A percentile compares a stretch with the other conserved stretches of the same genome.
These are phyloP conservation scores for Paramecium tetraurelia DNA, from an alignment of 73 alveolate species.

Conservation along the genomic window DNA sequence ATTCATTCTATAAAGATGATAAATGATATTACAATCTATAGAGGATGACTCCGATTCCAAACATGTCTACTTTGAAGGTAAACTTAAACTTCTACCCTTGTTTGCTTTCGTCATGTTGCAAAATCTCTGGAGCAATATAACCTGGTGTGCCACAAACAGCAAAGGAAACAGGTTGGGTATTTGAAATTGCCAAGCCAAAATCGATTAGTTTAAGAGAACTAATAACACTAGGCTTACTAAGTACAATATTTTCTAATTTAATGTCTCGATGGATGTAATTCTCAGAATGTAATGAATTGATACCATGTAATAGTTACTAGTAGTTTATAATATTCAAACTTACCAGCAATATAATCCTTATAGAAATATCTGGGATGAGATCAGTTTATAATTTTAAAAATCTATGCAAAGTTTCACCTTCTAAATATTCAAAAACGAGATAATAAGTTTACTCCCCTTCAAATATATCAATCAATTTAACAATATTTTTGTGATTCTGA, in stretches of 20 bases:
- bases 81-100: not conserved
- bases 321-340: not conserved
- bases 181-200: conserved; percentile 85
- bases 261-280: conserved; percentile 81
- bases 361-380: not conserved
- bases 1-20: not conserved
- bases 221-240: conserved; percentile 77
- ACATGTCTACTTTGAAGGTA: not conserved
- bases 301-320: conserved; percentile 19
- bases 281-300: not conserved
- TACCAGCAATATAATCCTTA: not conserved
- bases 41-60: conserved; percentile 30
- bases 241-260: conserved; percentile 88
- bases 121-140: conserved; percentile 86
- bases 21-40: not conserved
- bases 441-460: conserved; percentile 24
- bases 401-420: conserved; percentile 1
- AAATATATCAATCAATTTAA: not conserved
- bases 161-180: conserved; percentile 77
- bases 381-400: not conserved
- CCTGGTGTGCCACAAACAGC: conserved; percentile 96
- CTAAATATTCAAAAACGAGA: conserved; percentile 10
- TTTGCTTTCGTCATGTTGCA: not conserved
- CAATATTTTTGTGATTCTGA: not conserved
- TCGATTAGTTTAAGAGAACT: conserved; percentile 88